Conservation (phyloP, 805 yeast genomes). For the Saturnispora silvae region DNA sequence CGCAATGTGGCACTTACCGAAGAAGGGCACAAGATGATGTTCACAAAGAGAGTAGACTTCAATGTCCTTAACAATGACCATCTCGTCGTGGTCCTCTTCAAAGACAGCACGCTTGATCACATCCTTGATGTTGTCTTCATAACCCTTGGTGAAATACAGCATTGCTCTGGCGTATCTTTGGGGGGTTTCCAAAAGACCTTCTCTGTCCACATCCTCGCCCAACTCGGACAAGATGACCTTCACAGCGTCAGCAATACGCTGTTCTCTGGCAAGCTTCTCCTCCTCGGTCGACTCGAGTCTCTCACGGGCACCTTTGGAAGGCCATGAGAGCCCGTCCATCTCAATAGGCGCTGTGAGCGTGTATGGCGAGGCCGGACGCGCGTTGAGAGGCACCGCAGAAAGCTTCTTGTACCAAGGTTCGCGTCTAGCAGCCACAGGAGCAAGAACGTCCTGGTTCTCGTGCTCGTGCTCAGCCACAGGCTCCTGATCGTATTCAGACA, state of each 20-base stretch:
- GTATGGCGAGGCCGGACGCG: conserved; percentile 74
- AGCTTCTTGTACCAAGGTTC: conserved; percentile 28
- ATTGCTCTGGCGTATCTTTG: conserved; percentile 94
- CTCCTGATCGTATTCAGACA: no score
- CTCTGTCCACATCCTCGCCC: conserved; percentile 85
- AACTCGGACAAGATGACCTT: conserved; percentile 65
- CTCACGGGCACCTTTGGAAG: conserved; percentile 70
- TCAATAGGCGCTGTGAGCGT: conserved; percentile 80
- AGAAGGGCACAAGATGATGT: conserved; percentile 95
- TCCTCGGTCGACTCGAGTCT: conserved; percentile 62
- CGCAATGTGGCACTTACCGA: conserved; percentile 96
- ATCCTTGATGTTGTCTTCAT: conserved; percentile 85
- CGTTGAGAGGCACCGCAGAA: conserved; percentile 49
- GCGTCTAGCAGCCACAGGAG: conserved; percentile 26
- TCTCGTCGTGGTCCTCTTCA: conserved; percentile 97
- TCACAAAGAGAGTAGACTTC: conserved; percentile 90
- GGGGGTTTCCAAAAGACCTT: conserved; percentile 89
- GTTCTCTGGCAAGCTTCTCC: conserved; percentile 55
- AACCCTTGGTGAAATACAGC: conserved; percentile 92
- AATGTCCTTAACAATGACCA: conserved; percentile 95
- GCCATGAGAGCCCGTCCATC: conserved; percentile 90
- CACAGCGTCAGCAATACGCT: conserved; percentile 78
- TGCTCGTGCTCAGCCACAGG: no score
- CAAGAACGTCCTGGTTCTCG: conserved; percentile 3
- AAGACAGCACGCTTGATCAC: conserved; percentile 92